phyloP scores from a whole-genome alignment of 1,139 yeast genomes.

The Magnusiomyces ingens region DNA sequence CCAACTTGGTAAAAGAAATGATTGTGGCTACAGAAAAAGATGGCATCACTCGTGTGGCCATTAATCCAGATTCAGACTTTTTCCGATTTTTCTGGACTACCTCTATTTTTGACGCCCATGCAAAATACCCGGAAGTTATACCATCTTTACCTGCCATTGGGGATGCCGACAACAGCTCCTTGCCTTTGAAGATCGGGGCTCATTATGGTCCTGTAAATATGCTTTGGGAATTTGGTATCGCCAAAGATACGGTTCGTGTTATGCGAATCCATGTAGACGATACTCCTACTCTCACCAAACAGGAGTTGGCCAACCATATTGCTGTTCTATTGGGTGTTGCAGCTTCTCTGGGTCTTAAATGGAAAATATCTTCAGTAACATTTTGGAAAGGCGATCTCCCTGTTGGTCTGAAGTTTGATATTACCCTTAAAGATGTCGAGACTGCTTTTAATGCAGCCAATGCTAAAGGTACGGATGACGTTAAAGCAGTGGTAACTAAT shows the following conservation, averaged over 20 bases:
- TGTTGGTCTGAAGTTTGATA: background rate
- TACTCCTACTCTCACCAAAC: background rate
- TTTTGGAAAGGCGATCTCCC: slow-evolving; percentile 29
- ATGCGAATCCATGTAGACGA: slow-evolving; percentile 23
- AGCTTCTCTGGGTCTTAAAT: slow-evolving; percentile 22
- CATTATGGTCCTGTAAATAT: slow-evolving; percentile 33
- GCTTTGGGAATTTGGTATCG: slow-evolving; percentile 45
- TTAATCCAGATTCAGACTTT: slow-evolving; percentile 39
- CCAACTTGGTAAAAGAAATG: slow-evolving; percentile 26
- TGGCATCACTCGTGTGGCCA: slow-evolving; percentile 29
- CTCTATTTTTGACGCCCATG: slow-evolving; percentile 32
- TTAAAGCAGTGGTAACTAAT: background rate
- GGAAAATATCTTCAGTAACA: slow-evolving; percentile 20
- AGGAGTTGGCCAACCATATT: slow-evolving; percentile 14
- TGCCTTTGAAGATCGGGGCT: slow-evolving; percentile 31
- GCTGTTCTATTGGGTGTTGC: slow-evolving; percentile 25
- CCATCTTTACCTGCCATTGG: slow-evolving; percentile 17
- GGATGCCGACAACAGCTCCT: slow-evolving; percentile 13
- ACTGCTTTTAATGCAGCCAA: background rate
- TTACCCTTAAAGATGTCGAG: background rate
- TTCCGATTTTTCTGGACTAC: background rate
- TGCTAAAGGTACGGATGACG: background rate
- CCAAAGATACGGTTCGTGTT: slow-evolving; percentile 33
- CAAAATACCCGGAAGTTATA: slow-evolving; percentile 29
- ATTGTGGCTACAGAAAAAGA: slow-evolving; percentile 29